phyloP scores from a whole-genome alignment of 2,329 filamentous ascomycete species.

The Bipolaris oryzae region DNA sequence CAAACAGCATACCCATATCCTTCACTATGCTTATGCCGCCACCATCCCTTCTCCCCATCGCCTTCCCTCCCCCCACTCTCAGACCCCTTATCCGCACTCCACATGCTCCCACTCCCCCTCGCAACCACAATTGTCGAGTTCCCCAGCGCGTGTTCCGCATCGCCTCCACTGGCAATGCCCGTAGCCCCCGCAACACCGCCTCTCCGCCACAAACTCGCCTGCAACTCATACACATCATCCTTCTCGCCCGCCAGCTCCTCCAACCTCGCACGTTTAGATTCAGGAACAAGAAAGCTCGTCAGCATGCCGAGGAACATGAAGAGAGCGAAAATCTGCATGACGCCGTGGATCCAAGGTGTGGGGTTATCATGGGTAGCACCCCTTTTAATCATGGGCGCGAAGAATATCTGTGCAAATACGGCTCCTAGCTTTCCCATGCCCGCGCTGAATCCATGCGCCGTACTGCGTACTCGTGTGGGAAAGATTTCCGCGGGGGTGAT shows the following conservation, averaged over 20 bases:
- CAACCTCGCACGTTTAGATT: constrained; percentile 75
- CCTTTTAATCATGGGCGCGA: constrained; percentile 58
- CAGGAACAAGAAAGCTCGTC: constrained; percentile 74
- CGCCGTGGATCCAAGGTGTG: constrained; percentile 71
- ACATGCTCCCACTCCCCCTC: constrained; percentile 20
- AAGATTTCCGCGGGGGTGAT: constrained; percentile 60
- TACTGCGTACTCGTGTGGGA: constrained; percentile 56
- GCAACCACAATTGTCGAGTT: constrained; percentile 7
- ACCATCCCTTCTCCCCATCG: constrained; percentile 30
- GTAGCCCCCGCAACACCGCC: constrained; percentile 8
- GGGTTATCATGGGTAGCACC: constrained; percentile 59
- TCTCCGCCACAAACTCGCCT: constrained; percentile 55
- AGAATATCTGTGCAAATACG: constrained; percentile 58
- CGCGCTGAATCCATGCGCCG: constrained; percentile 57
- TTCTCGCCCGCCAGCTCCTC: constrained; percentile 73
- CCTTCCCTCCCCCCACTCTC: constrained; percentile 16
- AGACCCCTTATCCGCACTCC: constrained; percentile 15
- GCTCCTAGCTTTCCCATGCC: constrained; percentile 57
- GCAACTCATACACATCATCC: constrained; percentile 50
- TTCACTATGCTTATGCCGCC: constrained; percentile 24
- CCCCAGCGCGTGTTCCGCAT: neutral
- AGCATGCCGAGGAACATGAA: constrained; percentile 79
- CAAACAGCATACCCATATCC: constrained; percentile 16
- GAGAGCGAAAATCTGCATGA: constrained; percentile 78
- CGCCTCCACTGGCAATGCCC: neutral